Conservation (phyloP, 768 basidiomycete species). For the Pleurotus pulmonarius region DNA sequence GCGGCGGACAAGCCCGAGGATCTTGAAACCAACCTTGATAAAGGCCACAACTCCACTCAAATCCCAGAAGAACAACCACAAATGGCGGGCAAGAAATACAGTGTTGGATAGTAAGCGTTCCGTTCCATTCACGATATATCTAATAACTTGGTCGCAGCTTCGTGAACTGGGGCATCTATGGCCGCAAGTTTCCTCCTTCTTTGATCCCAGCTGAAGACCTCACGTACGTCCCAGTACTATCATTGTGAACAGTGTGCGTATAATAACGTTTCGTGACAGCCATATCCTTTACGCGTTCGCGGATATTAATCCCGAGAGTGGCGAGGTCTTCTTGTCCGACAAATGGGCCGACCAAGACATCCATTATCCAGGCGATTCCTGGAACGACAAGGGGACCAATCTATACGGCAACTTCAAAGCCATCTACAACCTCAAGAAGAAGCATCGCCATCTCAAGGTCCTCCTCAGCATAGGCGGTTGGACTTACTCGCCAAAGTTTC, state of each 20-base stretch:
- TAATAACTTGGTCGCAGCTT: slow-evolving; percentile 41
- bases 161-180: slow-evolving; percentile 94
- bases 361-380: slow-evolving; percentile 91
- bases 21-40: background rate
- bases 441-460: slow-evolving; percentile 74
- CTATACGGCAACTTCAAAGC: slow-evolving; percentile 96
- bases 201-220: slow-evolving; percentile 80
- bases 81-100: slow-evolving; percentile 55
- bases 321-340: slow-evolving; percentile 87
- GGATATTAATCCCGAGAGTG: slow-evolving; percentile 76
- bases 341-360: slow-evolving; percentile 96
- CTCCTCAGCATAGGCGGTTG: slow-evolving; percentile 93
- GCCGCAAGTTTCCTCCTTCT: slow-evolving; percentile 85
- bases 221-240: slow-evolving; percentile 57
- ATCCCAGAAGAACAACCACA: slow-evolving; percentile 11
- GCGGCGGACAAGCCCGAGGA: slow-evolving; percentile 3
- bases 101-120: slow-evolving; percentile 72
- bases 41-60: background rate
- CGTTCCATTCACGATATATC: background rate
- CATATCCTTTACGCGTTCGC: slow-evolving; percentile 95
- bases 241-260: background rate
- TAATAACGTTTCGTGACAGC: slow-evolving; percentile 29
- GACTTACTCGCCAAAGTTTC: slow-evolving; percentile 88
- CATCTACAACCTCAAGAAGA: slow-evolving; percentile 86
- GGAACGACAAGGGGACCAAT: slow-evolving; percentile 89